Evolutionary conservation across 2,329 filamentous ascomycete genomes (phyloP), one percentile per base, ranked within the genome.

Genomic region (Trichoderma gracile): DNA sequence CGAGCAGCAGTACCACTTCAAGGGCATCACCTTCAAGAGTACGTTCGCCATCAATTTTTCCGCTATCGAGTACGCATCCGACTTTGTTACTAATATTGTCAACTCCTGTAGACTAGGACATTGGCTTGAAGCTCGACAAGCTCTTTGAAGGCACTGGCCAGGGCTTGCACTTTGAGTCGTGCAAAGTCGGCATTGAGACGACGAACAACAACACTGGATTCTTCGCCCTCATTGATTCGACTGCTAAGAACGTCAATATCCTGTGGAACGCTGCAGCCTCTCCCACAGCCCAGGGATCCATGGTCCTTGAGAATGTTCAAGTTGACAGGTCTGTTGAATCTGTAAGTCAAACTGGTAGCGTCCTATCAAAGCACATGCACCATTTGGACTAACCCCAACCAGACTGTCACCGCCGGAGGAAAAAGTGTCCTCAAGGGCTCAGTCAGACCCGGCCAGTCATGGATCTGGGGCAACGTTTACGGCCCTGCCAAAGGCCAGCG

Each of bases 1-100:
- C 2, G 74, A 72, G 60, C 73, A 77, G 69, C 74, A 76, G 66
- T 77, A 75, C 54, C 68, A 74, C 21, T 71, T 77, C 62, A 77
- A 77, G 64, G 68, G 67, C 50, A 64, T 75, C 21, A 67, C 56
- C 6, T 76, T 76, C 64, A 72, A 72, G 55, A 72, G 71, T 73
- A 68, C 47, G 57, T 42, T 21, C 47, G 25, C 45, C 14, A 40
- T 14, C 17, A n/a, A 7, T 4, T 3, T 1, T 12, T 45, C 1
- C n/a, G 19, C 27, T 14, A 7, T 7, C 12, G 40, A 25, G n/a
- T 14, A 38, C 10, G 10, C 21, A 52, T 0, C 14, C 46, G 4
- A 21, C 7, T 5, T 25, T 14, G 43, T 42, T 49, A 46, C 56
- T 25, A 1, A 15, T 4, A 14, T 38, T 38, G 17, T n/a, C 1